Evolutionary conservation across 106 monocot species (phyloP).

Genomic region (Posidonia australis): DNA sequence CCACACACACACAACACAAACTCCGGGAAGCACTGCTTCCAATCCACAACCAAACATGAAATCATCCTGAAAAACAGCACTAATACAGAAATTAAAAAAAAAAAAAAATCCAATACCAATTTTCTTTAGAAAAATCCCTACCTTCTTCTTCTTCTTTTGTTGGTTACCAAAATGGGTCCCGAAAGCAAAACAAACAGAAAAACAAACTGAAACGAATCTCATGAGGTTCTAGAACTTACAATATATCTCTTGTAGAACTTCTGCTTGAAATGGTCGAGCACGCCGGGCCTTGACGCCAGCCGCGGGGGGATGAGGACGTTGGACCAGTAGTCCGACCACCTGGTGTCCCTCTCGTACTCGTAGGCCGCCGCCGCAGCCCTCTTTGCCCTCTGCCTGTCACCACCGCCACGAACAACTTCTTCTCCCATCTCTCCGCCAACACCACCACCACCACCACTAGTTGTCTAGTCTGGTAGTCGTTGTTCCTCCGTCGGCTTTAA

Average conservation of each 20-base stretch:
- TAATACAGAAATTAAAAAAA: no score
- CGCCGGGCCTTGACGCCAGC: slow-evolving; percentile 66
- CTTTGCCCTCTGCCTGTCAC: slow-evolving; percentile 44
- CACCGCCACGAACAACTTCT: not conserved
- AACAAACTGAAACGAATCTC: not conserved
- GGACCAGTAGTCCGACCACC: slow-evolving; percentile 93
- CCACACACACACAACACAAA: not conserved
- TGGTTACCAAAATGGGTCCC: not conserved
- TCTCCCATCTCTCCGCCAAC: slow-evolving; percentile 13
- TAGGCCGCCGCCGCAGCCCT: slow-evolving; percentile 72
- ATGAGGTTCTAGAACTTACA: slow-evolving; percentile 23
- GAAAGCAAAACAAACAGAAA: not conserved
- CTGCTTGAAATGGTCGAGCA: slow-evolving; percentile 89
- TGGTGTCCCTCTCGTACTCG: slow-evolving; percentile 76
- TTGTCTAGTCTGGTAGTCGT: no score
- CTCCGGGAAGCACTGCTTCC: not conserved
- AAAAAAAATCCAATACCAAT: no score
- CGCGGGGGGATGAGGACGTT: slow-evolving; percentile 76
- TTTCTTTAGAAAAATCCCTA: no score
- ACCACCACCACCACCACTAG: no score
- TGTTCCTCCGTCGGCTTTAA: no score
- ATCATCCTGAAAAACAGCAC: not conserved
- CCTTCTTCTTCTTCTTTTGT: not conserved
- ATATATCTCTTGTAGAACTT: slow-evolving; percentile 92
- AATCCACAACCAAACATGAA: not conserved